phyloP scores from a whole-genome alignment of 1,139 yeast genomes.

The Geotrichum carabidarum region DNA sequence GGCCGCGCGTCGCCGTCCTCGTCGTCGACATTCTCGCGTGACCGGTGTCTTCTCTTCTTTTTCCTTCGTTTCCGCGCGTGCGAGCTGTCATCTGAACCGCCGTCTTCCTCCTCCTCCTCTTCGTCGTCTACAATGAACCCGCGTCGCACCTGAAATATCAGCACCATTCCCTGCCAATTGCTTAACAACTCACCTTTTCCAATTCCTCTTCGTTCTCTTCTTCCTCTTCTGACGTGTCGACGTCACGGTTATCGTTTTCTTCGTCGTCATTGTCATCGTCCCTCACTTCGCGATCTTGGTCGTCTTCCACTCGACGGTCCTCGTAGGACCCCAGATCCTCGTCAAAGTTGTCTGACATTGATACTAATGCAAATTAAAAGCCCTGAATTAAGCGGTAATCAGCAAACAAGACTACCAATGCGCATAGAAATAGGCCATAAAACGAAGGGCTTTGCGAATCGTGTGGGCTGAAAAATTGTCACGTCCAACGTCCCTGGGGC shows the following conservation, averaged over 20 bases:
- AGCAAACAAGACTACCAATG: slow-evolving; percentile 1
- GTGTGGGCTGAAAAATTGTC: slow-evolving; percentile 1
- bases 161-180: background rate
- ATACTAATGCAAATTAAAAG: background rate
- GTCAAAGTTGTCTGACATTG: slow-evolving; percentile 20
- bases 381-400: slow-evolving; percentile 6
- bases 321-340: slow-evolving; percentile 14
- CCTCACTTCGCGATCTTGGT: slow-evolving; percentile 12
- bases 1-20: slow-evolving; percentile 24
- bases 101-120: slow-evolving; percentile 55
- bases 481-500: slow-evolving; percentile 1
- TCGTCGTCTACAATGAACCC: slow-evolving; percentile 95
- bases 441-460: background rate
- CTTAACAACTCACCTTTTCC: slow-evolving; percentile 30
- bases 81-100: slow-evolving; percentile 43
- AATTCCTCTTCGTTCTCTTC: slow-evolving; percentile 45
- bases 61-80: slow-evolving; percentile 30
- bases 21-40: slow-evolving; percentile 21
- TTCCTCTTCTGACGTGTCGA: slow-evolving; percentile 41
- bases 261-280: slow-evolving; percentile 21
- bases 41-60: slow-evolving; percentile 24
- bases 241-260: slow-evolving; percentile 21
- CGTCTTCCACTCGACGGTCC: slow-evolving; percentile 5
- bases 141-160: slow-evolving; percentile 53
- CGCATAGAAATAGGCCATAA: slow-evolving; percentile 4